Conservation (phyloP, 2,329 filamentous ascomycete genomes). For the Sclerotinia trifoliorum region DNA sequence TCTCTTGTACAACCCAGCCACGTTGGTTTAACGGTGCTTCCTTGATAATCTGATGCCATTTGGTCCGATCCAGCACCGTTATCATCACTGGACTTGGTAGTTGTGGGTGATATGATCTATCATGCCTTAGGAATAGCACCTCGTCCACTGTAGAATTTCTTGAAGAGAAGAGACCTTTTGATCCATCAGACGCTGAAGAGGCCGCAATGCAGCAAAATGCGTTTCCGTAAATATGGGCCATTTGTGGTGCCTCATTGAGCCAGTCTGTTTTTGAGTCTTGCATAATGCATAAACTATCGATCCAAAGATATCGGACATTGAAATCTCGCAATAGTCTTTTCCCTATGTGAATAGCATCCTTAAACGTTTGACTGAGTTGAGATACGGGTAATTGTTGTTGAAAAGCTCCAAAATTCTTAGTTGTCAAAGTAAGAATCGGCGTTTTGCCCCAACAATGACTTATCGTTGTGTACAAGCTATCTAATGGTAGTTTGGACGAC, state of each 20-base stretch:
- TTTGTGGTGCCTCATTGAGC: conserved; percentile 3
- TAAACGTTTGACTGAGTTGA: background rate
- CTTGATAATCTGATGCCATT: background rate
- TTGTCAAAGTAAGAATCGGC: conserved; percentile 11
- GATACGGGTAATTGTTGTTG: background rate
- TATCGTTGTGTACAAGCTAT: conserved; percentile 6
- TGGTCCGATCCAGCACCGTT: background rate
- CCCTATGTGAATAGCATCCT: background rate
- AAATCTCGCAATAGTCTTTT: background rate
- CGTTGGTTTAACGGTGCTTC: background rate
- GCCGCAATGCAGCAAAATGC: conserved; percentile 20
- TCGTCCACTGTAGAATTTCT: background rate
- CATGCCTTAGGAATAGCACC: background rate
- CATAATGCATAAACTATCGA: conserved; percentile 23
- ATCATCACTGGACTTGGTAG: background rate
- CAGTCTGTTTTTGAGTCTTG: conserved; percentile 21
- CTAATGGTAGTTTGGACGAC: background rate
- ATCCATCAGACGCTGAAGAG: background rate
- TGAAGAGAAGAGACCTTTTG: conserved; percentile 10
- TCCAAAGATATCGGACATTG: conserved; percentile 20
- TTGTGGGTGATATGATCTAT: background rate
- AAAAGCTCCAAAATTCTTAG: conserved; percentile 6
- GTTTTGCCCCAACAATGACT: conserved; percentile 22
- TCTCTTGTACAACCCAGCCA: background rate
- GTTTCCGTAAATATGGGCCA: background rate